Evolutionary conservation across 352 stramenopile species (phyloP), one percentile per base, ranked within the genome.

Genomic region (Pythium periplocum): DNA sequence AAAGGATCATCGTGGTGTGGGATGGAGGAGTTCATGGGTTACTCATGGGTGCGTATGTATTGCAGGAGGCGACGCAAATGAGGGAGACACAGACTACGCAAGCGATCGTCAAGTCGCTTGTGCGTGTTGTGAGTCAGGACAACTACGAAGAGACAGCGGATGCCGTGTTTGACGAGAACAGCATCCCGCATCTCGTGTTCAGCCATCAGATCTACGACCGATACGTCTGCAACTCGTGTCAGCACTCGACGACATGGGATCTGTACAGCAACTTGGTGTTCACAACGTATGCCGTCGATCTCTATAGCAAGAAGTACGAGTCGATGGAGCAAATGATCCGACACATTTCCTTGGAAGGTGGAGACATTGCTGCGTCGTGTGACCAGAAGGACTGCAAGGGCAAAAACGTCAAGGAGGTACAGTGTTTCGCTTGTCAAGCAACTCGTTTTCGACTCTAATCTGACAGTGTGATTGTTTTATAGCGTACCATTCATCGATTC

Each of bases 201-300:
- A 88, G 73, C 45, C 81, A 93, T 60, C 83, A 93, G 56, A 90
- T 93, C 57, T 92, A 93, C 68, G 81, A 91, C 55, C 69, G 83
- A 44, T 89, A 87, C 59, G 68, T 88, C 42, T 93, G 83, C 45
- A 60, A 61, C 11, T 46, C 54, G 36, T 93, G 83, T 56, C 79
- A 78, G 37, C 67, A 86, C 61, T 69, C 67, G 45, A 77, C 78
- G 31, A 64, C 71, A 3, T 91, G 81, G 77, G 81, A 93, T 33
- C 53, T 93, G 33, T 93, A 87, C 60, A 90, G 76, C 48, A 92
- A 93, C 50, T 55, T 93, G 12, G 83, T 93, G 36, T 93, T 87
- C 52, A 89, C 78, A 34, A 88, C 72, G 26, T 93, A 93, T 50
- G 81, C 83, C 32, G 87, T 74, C 26, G 81, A 91, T 45, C 64